Percentiles rank a stretch among this genome's conserved stretches.
These are phyloP conservation scores for Claviceps pusilla DNA, from an alignment of 2,329 filamentous ascomycete species.

Conservation along the genomic window DNA sequence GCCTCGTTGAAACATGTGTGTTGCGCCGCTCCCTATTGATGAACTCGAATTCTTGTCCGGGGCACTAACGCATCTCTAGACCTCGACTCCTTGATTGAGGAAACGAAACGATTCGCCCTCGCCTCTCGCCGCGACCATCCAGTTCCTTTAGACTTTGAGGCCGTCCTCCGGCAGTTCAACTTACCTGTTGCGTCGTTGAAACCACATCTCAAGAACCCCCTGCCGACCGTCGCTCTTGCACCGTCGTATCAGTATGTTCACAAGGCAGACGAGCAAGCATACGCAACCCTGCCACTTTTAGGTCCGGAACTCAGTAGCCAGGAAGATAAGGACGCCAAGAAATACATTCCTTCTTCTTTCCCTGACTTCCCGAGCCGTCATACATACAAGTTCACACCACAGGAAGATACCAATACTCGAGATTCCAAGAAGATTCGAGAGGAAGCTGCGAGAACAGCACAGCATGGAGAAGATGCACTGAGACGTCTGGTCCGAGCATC, in stretches of 20 bases:
- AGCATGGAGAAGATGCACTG: constrained; percentile 47
- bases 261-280: constrained; percentile 23
- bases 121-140: constrained; percentile 37
- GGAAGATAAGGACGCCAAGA: constrained; percentile 37
- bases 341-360: constrained; percentile 43
- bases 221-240: constrained; percentile 24
- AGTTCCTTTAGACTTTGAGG: constrained; percentile 42
- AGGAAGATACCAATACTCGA: constrained; percentile 28
- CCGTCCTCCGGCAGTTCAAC: constrained; percentile 35
- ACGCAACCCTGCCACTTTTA: constrained; percentile 29
- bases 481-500: constrained; percentile 44
- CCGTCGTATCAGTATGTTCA: constrained; percentile 25
- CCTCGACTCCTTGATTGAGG: constrained; percentile 31
- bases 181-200: constrained; percentile 35
- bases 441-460: constrained; percentile 43
- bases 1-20: constrained; percentile 43
- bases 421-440: constrained; percentile 45
- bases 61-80: constrained; percentile 24
- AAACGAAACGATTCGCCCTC: constrained; percentile 31
- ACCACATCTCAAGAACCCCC: constrained; percentile 40
- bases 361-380: constrained; percentile 50
- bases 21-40: neutral
- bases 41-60: neutral
- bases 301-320: constrained; percentile 43
- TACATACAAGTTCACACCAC: constrained; percentile 46